A percentile compares a stretch with the other conserved stretches of the same genome.
These are phyloP conservation scores for Globisporangium paroecandrum DNA, from an alignment of 352 stramenopile genomes.

Conservation along the genomic window DNA sequence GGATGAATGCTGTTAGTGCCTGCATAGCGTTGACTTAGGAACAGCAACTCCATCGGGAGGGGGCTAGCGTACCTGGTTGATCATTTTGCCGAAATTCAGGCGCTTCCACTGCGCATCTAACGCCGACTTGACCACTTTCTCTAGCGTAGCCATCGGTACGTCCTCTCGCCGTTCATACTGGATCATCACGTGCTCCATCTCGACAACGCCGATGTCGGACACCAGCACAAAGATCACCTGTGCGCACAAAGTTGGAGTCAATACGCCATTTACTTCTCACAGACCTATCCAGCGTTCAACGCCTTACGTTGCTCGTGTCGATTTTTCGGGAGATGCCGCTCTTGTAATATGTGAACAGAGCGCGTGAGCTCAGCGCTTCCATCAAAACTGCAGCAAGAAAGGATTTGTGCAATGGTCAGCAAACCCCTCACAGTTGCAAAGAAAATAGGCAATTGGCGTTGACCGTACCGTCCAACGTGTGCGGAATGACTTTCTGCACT, in stretches of 20 bases:
- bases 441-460: neutral
- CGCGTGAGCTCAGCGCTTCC: conserved; percentile 65
- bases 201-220: conserved; percentile 82
- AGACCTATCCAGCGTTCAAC: neutral
- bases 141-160: conserved; percentile 52
- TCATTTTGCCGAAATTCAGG: conserved; percentile 88
- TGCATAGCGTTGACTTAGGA: neutral
- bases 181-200: conserved; percentile 87
- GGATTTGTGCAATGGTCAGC: neutral
- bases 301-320: conserved; percentile 70
- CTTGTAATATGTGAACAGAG: conserved; percentile 77
- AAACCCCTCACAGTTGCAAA: neutral
- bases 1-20: neutral
- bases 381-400: conserved; percentile 47
- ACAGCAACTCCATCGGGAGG: neutral
- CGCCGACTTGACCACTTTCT: conserved; percentile 74
- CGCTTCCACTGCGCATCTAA: conserved; percentile 86
- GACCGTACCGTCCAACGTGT: conserved; percentile 76
- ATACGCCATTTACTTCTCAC: neutral
- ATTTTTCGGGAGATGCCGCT: conserved; percentile 62
- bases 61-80: conserved; percentile 53
- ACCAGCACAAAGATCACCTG: conserved; percentile 89
- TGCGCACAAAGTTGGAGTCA: conserved; percentile 12
- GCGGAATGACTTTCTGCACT: conserved; percentile 89
- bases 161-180: conserved; percentile 70